These are phyloP conservation scores for Coemansia sp. DNA, from an alignment of 192 early-diverging fungal species.

Conservation along the genomic window DNA sequence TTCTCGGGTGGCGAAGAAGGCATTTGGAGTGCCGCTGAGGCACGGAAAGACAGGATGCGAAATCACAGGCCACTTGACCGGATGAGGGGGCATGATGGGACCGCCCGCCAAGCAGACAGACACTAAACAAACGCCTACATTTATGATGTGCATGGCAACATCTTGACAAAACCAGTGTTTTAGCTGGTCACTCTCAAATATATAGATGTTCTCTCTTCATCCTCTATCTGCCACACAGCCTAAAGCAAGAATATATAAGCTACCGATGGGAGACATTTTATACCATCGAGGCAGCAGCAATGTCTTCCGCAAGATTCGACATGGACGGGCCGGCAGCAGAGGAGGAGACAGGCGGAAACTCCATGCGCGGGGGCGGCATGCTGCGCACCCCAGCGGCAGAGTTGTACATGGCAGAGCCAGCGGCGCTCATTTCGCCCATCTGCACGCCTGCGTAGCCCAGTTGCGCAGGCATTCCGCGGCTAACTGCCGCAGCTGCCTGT, in stretches of 20 bases:
- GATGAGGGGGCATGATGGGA: conserved; percentile 4
- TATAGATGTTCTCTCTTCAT: too few species aligned
- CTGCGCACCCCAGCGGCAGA: neutral
- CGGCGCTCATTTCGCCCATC: conserved; percentile 5
- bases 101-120: neutral
- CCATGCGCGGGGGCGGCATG: conserved; percentile 19
- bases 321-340: neutral
- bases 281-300: conserved; percentile 30
- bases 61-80: conserved; percentile 16
- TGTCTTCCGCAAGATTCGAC: conserved; percentile 38
- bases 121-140: neutral
- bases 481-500: conserved; percentile 8
- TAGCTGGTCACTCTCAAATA: too few species aligned
- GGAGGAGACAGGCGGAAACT: conserved; percentile 8
- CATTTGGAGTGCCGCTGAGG: neutral
- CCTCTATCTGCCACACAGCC: too few species aligned
- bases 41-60: neutral
- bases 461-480: conserved; percentile 11
- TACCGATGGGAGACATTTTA: neutral
- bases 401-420: conserved; percentile 10
- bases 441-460: conserved; percentile 9
- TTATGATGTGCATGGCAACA: too few species aligned
- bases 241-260: neutral
- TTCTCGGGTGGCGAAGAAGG: neutral
- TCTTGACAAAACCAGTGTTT: too few species aligned